phyloP scores from a whole-genome alignment of 1,284 basidiomycete species.

The Anthracocystis setariae region DNA sequence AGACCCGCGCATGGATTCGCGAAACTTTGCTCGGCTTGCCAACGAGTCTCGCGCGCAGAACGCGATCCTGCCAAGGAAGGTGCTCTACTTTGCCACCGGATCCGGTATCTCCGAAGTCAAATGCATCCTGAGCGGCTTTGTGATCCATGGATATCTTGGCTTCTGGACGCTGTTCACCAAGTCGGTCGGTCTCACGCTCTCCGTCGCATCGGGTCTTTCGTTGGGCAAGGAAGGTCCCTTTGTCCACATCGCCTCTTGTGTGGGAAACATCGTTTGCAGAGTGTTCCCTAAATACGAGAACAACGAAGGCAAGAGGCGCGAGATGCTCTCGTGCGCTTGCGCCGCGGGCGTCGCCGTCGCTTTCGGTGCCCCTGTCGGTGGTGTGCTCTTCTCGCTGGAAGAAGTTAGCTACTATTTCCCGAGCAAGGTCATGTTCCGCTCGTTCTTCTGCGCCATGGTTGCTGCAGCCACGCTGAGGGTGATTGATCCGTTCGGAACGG shows the following conservation, averaged over 20 bases:
- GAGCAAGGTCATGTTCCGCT: slow-evolving; percentile 68
- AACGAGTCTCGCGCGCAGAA: slow-evolving; percentile 42
- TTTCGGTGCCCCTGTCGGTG: slow-evolving; percentile 63
- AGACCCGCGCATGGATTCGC: slow-evolving; percentile 5
- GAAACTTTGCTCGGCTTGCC: slow-evolving; percentile 29
- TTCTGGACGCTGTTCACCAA: slow-evolving; percentile 88
- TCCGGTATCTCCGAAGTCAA: slow-evolving; percentile 98
- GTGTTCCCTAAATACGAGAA: slow-evolving; percentile 77
- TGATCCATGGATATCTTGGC: slow-evolving; percentile 96
- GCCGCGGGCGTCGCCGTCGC: slow-evolving; percentile 78
- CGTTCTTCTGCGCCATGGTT: slow-evolving; percentile 64
- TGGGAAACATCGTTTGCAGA: slow-evolving; percentile 93
- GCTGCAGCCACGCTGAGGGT: slow-evolving; percentile 71
- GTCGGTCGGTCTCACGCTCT: slow-evolving; percentile 84
- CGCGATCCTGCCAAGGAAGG: slow-evolving; percentile 70
- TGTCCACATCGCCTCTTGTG: slow-evolving; percentile 93
- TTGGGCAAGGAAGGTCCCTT: slow-evolving; percentile 87
- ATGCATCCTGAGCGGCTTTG: slow-evolving; percentile 88
- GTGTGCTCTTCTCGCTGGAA: slow-evolving; percentile 73
- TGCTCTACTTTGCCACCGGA: slow-evolving; percentile 79
- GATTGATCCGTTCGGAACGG: slow-evolving; percentile 85
- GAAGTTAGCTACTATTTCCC: slow-evolving; percentile 69
- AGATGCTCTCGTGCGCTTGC: slow-evolving; percentile 56
- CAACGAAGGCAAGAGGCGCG: slow-evolving; percentile 75
- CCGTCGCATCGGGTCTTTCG: slow-evolving; percentile 64